Evolutionary conservation across 2,329 filamentous ascomycete species (phyloP), one percentile per base, ranked within the genome.

Genomic region (Aspergillaceae sp.): DNA sequence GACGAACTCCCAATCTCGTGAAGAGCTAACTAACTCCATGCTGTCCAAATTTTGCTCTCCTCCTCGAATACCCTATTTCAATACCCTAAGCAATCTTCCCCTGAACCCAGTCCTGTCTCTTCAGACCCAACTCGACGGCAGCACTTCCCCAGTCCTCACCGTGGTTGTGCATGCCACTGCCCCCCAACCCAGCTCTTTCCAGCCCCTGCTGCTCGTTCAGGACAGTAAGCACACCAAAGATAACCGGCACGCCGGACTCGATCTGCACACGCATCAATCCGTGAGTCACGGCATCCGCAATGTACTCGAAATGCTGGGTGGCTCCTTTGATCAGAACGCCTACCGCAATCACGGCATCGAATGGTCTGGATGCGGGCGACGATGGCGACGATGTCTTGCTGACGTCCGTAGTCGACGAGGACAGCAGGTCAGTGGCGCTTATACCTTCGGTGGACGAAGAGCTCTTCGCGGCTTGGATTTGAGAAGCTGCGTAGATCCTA

Each of bases 291-390:
- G 87, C 81, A 54, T 97, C 92, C 37, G 90, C 79, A 59, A 98
- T 98, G 73, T 98, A 97, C 72, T 98, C 92, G 62, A 98, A 98
- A 72, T 98, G 92, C 89, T 96, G 96, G 5, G 92, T 97, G 71
- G 94, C 87, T 66, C 92, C 92, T 75, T 98, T 98, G 73, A 98
- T 96, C 50, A 98, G 80, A 47, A 95, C 90, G 46, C 92, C 92
- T 56, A 98, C 86, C 44, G 92, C 89, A 55, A 98, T 90, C 53
- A 98, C 82, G 51, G 92, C 92, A 64, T 97, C 91, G 60, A 97
- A 97, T 19, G 88, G 80, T 42, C 65, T 61, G 19, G 68, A 59
- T 3, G 59, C 43, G n/a, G 68, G 63, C 2, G 69, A 56, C 2
- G 70, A 60, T 29, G 64, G 51, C 41, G 68, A 50, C 19, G 74